Evolutionary conservation across 768 basidiomycete species (phyloP).

Genomic region (Dentipellis fragilis): DNA sequence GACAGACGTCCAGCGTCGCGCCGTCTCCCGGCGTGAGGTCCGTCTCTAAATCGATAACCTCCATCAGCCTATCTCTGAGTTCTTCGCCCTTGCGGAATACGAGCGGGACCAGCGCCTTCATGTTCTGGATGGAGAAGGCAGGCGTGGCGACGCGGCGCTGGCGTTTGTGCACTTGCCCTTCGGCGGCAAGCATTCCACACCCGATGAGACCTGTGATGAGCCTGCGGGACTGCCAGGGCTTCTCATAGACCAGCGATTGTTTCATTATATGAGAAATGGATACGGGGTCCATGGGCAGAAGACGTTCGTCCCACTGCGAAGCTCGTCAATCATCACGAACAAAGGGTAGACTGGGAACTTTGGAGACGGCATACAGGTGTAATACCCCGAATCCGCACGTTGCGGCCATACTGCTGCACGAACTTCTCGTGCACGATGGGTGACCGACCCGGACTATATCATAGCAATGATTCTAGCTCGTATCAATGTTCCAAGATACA

Average conservation of each 20-base stretch:
- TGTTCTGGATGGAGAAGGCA: slow-evolving; percentile 72
- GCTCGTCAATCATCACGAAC: neutral
- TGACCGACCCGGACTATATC: slow-evolving; percentile 5
- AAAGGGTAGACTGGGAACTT: neutral
- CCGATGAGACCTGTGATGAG: slow-evolving; percentile 75
- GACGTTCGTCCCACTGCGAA: slow-evolving; percentile 63
- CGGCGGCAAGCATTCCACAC: slow-evolving; percentile 71
- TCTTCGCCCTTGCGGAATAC: slow-evolving; percentile 60
- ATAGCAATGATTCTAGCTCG: too few relatives aligned
- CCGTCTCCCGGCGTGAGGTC: slow-evolving; percentile 12
- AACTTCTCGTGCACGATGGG: slow-evolving; percentile 24
- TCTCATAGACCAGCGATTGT: slow-evolving; percentile 65
- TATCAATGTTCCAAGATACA: too few relatives aligned
- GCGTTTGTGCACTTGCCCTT: slow-evolving; percentile 68
- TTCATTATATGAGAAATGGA: slow-evolving; percentile 69
- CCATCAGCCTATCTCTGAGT: slow-evolving; percentile 51
- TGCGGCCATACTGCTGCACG: slow-evolving; percentile 54
- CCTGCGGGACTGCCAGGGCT: slow-evolving; percentile 71
- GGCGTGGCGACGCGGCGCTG: slow-evolving; percentile 71
- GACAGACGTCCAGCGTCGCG: slow-evolving; percentile 57
- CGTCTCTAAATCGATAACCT: slow-evolving; percentile 29
- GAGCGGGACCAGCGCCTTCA: slow-evolving; percentile 61
- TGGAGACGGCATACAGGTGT: slow-evolving; percentile 45
- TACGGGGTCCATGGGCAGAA: slow-evolving; percentile 72
- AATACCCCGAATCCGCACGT: slow-evolving; percentile 57